These are phyloP conservation scores for Phylloporus sp. DNA, from an alignment of 768 basidiomycete species.

Conservation along the genomic window DNA sequence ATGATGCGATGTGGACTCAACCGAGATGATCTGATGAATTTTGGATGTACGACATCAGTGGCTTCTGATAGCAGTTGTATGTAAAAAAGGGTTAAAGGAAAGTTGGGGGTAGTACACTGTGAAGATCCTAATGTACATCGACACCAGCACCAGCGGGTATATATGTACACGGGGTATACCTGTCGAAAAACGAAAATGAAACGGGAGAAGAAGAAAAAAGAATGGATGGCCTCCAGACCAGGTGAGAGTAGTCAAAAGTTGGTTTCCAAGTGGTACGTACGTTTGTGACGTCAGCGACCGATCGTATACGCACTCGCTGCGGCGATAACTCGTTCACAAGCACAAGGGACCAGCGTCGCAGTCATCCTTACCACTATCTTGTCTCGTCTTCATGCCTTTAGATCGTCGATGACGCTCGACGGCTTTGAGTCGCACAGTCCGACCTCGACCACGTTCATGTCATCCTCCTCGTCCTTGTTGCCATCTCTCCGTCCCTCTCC, in stretches of 20 bases:
- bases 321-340: not conserved
- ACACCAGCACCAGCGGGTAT: not conserved
- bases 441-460: conserved; percentile 10
- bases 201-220: not conserved
- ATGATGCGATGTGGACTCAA: too few species aligned
- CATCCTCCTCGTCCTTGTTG: too few species aligned
- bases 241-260: not conserved
- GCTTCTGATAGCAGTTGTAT: not conserved
- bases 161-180: not conserved
- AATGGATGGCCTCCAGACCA: conserved; percentile 4
- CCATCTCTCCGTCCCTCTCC: not conserved
- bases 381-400: not conserved
- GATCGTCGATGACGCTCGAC: conserved; percentile 1
- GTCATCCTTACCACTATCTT: not conserved
- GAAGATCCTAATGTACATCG: not conserved
- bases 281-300: not conserved
- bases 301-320: too few species aligned
- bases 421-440: conserved; percentile 4
- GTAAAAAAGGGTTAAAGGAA: not conserved
- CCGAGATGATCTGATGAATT: not conserved
- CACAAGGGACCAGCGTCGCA: too few species aligned
- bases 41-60: not conserved
- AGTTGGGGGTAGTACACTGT: not conserved
- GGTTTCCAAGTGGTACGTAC: not conserved
- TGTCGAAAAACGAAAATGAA: not conserved